These are phyloP conservation scores for Candida yuanshanica DNA, from an alignment of 805 yeast genomes.

Conservation along the genomic window DNA sequence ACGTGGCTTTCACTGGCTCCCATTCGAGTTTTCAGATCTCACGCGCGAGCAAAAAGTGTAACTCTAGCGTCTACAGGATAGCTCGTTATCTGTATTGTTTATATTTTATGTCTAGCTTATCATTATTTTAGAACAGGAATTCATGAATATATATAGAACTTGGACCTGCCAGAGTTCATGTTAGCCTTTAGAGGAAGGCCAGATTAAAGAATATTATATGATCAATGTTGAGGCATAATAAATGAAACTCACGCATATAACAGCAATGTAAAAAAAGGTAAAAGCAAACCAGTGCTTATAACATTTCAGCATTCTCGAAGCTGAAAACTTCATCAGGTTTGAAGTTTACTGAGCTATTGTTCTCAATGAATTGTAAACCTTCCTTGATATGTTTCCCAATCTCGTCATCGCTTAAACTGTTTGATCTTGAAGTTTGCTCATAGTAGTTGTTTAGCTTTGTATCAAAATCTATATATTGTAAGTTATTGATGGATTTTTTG, in stretches of 20 bases:
- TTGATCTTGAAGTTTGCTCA: not conserved
- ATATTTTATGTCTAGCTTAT: too few species aligned
- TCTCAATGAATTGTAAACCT: constrained; percentile 6
- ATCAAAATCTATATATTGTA: constrained; percentile 17
- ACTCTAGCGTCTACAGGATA: too few species aligned
- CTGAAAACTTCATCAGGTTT: constrained; percentile 10
- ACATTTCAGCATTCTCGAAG: constrained; percentile 2
- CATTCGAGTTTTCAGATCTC: too few species aligned
- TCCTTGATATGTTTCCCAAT: constrained; percentile 2
- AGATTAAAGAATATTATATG: too few species aligned
- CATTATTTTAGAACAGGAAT: too few species aligned
- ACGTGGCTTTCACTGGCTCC: too few species aligned
- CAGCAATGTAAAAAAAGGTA: too few species aligned
- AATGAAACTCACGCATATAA: too few species aligned
- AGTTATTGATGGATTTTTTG: constrained; percentile 16
- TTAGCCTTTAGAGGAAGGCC: not conserved
- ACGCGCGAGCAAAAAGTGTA: too few species aligned
- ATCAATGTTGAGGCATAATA: too few species aligned
- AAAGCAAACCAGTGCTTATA: too few species aligned
- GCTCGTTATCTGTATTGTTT: too few species aligned
- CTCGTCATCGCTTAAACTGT: not conserved
- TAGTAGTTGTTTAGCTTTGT: constrained; percentile 3
- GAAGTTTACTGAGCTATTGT: constrained; percentile 1
- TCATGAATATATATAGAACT: not conserved
- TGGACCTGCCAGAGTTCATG: not conserved